Conservation (phyloP, 305 asterid genomes). For the Rubia balearica region DNA sequence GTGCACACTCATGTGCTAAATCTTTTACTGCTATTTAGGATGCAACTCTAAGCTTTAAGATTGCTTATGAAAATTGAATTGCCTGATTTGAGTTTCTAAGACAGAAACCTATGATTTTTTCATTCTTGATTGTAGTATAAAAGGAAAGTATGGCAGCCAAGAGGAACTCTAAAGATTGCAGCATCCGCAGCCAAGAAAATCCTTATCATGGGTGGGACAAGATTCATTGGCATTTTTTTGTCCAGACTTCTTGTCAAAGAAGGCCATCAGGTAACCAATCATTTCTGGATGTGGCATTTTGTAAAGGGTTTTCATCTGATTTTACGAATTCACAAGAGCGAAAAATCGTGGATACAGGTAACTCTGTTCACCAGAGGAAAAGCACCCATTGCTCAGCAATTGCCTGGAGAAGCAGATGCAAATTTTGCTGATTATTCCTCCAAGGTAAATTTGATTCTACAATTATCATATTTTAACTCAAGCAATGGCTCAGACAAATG, state of each 20-base stretch:
- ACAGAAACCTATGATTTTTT: neutral
- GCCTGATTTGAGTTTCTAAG: neutral
- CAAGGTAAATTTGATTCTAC: constrained; percentile 33
- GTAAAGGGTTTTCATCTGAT: neutral
- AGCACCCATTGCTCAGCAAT: constrained; percentile 82
- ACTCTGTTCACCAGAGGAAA: constrained; percentile 95
- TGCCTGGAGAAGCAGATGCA: constrained; percentile 83
- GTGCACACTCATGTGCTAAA: neutral
- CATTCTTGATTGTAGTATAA: constrained; percentile 17
- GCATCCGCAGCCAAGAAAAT: constrained; percentile 87
- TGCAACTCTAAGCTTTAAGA: constrained; percentile 2
- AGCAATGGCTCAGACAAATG: neutral
- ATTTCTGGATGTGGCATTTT: neutral
- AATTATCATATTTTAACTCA: too few species aligned
- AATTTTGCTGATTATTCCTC: constrained; percentile 70
- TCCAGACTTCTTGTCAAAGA: constrained; percentile 85
- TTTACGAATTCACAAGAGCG: neutral
- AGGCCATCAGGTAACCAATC: constrained; percentile 62
- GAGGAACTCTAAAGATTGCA: constrained; percentile 46
- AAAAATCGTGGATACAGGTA: constrained; percentile 47
- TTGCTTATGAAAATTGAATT: neutral
- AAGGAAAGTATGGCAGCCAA: constrained; percentile 56
- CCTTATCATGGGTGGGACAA: constrained; percentile 95
- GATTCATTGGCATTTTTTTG: constrained; percentile 81
- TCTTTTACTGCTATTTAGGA: neutral